Base-by-base conservation (phyloP, 345 rosid species). In the Eucalyptus cloeziana region DNA sequence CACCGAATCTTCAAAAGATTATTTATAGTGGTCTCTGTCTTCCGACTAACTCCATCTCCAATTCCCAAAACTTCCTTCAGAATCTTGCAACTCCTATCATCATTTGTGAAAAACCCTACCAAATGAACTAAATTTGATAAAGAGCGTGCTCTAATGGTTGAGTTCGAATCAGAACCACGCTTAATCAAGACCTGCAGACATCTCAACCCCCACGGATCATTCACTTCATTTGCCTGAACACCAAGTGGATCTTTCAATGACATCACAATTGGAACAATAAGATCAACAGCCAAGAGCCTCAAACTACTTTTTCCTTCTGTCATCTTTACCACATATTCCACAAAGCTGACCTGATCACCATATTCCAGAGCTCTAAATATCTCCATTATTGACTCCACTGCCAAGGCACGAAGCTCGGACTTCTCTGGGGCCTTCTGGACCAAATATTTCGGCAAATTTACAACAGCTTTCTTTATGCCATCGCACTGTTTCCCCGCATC, bases 351-450 rank as follows among this genome's bases (percentile, higher is more conserved):
- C 90, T 92, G 99, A 62, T 93, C 95, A 49, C 90, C 91, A 15
- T 89, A 64, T 86, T 94, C 96, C 95, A 97, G 91, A 13, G 90
- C 92, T 90, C 87, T 93, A 52, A 97, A 95, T 76, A 97, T 92
- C 92, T 96, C 98, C 90, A 95, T 67, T 85, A 96, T 94, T 7
- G 98, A 96, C 88, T 96, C 99, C 92, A 95, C 99, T 1, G 97
- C 99, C 79, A 89, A 90, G 17, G 96, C 97, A 91, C 99, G 94
- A 1, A 94, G 95, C 91, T 96, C 98, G 3, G 98, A 97, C 94
- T 96, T 97, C 94, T 94, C 99, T n/a, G 97, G 99, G 21, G 97
- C 98, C 94, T 95, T 97, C 25, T 91, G 94, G 79, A 88, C 94
- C 92, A 97, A 90, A 90, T 93, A 96, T 91, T 90, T 94, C 0